Percentiles rank a stretch among this genome's conserved stretches.
phyloP scores from a whole-genome alignment of 2,329 filamentous ascomycete species.

The Rosellinia necatrix region DNA sequence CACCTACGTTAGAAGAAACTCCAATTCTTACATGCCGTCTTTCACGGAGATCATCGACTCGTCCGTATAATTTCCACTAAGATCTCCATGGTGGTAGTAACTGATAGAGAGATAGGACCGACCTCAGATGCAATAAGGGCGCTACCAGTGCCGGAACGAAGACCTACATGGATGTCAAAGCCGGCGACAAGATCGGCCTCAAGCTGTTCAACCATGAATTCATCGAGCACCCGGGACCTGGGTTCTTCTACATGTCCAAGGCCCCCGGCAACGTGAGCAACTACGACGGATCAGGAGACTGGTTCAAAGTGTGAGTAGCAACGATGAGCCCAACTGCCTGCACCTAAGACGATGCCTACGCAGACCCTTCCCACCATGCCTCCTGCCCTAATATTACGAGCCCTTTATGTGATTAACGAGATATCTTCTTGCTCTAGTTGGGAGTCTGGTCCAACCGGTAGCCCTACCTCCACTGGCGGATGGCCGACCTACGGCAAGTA shows the following conservation, averaged over 20 bases:
- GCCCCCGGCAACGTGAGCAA: constrained; percentile 48
- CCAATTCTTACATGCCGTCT: constrained; percentile 46
- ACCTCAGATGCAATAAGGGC: constrained; percentile 51
- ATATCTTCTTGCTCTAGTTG: too few species aligned
- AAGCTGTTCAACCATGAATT: constrained; percentile 55
- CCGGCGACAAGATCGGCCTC: constrained; percentile 55
- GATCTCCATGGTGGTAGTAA: neutral
- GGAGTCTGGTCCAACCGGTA: constrained; percentile 40
- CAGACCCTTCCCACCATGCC: too few species aligned
- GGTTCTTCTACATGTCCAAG: constrained; percentile 49
- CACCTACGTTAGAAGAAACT: constrained; percentile 53
- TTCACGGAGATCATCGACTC: constrained; percentile 43
- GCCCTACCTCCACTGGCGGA: constrained; percentile 31
- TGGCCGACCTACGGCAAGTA: constrained; percentile 46
- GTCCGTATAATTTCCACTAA: constrained; percentile 11
- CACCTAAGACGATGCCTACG: too few species aligned
- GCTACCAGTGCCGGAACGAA: constrained; percentile 45
- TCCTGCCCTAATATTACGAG: too few species aligned
- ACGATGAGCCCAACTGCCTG: neutral
- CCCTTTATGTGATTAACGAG: too few species aligned
- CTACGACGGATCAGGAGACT: constrained; percentile 52
- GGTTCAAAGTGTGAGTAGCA: constrained; percentile 45
- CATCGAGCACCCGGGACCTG: constrained; percentile 52
- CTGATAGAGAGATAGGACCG: constrained; percentile 30
- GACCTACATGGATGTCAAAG: constrained; percentile 49